Base-by-base conservation (phyloP, 257 asterid genomes). In the Verbascum thapsus region DNA sequence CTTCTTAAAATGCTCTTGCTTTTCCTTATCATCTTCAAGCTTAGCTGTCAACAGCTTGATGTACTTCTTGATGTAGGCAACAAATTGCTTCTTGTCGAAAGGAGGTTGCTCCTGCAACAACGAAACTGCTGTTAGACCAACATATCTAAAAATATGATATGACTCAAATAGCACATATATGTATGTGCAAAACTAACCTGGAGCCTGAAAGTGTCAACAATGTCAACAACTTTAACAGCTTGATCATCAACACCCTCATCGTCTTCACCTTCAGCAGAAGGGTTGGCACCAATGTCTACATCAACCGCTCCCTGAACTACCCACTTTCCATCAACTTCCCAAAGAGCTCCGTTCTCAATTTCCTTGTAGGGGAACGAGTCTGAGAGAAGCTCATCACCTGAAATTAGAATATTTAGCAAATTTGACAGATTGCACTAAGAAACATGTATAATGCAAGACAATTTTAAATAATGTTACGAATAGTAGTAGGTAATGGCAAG, bases 271-370 rank as follows among this genome's bases (percentile, higher is more conserved):
- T 86, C 95, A 0, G 95, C 85, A 3, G 88, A 87, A 20, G 95
- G 91, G 60, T 86, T 86, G 4, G 89, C 95, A 23, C 95, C 89
- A 51, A 82, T 84, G 45, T 86, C 74, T 7, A 84, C 85, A 60
- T 74, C 57, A 20, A 80, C 54, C 2, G 91, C 83, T 4, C 91
- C 95, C 64, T 75, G 72, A 41, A 78, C 81, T 2, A 81, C 88
- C 88, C 95, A 86, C 94, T 81, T 81, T 11, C 90, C 95, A 53
- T 81, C 78, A 7, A 85, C 90, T 75, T 85, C 88, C 91, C 91
- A 84, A 39, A 84, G 18, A 63, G 71, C 55, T 40, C 86, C 91
- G 45, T 80, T 81, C 66, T 79, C 81, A 5, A 74, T 74, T 68
- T 83, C 85, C 66, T 71, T 77, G 49, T 77, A 79, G 0, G 78